Evolutionary conservation across 108 stramenopile species (phyloP).

Genomic region (Pseudonitzschia multiseries): DNA sequence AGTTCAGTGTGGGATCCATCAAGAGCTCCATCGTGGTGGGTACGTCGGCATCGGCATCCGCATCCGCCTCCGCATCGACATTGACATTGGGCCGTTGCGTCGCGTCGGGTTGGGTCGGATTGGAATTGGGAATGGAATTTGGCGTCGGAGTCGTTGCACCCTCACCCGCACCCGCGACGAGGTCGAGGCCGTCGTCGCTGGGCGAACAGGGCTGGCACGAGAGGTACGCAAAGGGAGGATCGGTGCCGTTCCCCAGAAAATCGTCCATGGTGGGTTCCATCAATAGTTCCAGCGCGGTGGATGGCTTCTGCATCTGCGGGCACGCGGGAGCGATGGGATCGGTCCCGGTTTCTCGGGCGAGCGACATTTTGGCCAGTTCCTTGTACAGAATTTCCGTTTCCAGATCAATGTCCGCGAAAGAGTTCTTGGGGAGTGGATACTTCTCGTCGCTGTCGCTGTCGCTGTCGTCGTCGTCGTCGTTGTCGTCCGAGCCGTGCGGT

Average conservation of each 20-base stretch:
- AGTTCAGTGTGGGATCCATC: neutral
- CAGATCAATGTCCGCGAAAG: constrained; percentile 13
- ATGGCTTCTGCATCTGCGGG: neutral
- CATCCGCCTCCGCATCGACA: neutral
- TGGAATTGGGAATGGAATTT: too few relatives aligned
- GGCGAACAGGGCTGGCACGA: neutral
- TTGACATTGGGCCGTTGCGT: neutral
- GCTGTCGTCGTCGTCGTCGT: constrained; percentile 4
- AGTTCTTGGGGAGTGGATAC: neutral
- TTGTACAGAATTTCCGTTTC: constrained; percentile 29
- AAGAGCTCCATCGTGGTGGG: neutral
- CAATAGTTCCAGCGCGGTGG: neutral
- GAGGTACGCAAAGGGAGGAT: neutral
- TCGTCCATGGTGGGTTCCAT: neutral
- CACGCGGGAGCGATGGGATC: neutral
- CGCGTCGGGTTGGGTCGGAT: neutral
- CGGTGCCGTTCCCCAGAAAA: neutral
- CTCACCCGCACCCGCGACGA: neutral
- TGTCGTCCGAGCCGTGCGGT: too few relatives aligned
- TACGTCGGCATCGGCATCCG: neutral
- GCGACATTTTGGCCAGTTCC: constrained; percentile 26
- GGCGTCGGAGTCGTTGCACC: neutral
- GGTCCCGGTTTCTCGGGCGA: neutral
- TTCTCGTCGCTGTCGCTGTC: neutral
- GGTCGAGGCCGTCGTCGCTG: neutral